Percentiles rank a stretch among this genome's conserved stretches.
Evolutionary conservation across 257 asterid genomes (phyloP).

Genomic region (Jacaranda mimosifolia): DNA sequence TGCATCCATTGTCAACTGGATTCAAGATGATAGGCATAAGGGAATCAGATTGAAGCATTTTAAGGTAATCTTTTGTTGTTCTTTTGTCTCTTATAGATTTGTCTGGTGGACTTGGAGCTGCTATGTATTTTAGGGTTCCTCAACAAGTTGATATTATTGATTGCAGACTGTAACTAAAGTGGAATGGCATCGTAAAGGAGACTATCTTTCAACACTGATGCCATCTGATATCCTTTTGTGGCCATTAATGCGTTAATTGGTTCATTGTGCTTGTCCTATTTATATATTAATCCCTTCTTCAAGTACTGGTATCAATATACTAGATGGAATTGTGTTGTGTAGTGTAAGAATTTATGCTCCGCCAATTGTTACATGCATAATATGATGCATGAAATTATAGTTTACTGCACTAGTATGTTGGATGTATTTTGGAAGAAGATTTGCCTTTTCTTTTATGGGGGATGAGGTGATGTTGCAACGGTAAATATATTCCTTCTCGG

Average conservation of each 20-base stretch:
- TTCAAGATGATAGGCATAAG: slow-evolving; percentile 65
- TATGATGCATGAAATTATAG: neutral
- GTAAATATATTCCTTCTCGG: slow-evolving; percentile 14
- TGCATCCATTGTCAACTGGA: slow-evolving; percentile 70
- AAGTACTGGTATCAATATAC: slow-evolving; percentile 1
- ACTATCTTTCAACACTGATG: slow-evolving; percentile 85
- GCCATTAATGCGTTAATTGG: slow-evolving; percentile 31
- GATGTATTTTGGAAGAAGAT: slow-evolving; percentile 6
- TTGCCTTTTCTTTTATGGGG: neutral
- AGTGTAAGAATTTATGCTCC: slow-evolving; percentile 10
- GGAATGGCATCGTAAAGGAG: slow-evolving; percentile 99
- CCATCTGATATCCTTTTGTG: slow-evolving; percentile 95
- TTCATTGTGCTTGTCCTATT: slow-evolving; percentile 9
- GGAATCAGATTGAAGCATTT: slow-evolving; percentile 92
- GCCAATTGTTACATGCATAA: slow-evolving; percentile 17
- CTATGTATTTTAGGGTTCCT: slow-evolving; percentile 13
- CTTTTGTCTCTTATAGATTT: slow-evolving; percentile 7
- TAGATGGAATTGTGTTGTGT: neutral
- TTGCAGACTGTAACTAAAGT: slow-evolving; percentile 87
- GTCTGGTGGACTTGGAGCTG: slow-evolving; percentile 7
- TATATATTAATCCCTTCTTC: neutral
- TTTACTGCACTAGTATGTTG: neutral
- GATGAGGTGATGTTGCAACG: neutral
- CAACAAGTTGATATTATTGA: slow-evolving; percentile 30
- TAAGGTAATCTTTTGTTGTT: slow-evolving; percentile 61